Conservation (phyloP, 108 stramenopile genomes). For the Pseudonitzschia multiseries region DNA sequence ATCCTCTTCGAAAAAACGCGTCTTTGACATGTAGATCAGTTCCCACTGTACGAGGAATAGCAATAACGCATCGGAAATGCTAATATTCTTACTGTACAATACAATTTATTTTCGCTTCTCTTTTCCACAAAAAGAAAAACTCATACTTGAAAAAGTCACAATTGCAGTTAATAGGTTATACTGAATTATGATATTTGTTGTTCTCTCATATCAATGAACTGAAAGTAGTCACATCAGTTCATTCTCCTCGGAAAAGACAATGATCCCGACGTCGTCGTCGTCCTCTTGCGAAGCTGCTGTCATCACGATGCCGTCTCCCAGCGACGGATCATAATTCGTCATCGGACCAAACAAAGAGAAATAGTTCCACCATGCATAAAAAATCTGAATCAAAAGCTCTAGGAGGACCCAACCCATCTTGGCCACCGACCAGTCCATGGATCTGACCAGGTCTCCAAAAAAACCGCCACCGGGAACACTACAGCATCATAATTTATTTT, state of each 20-base stretch:
- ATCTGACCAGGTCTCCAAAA: slow-evolving; percentile 46
- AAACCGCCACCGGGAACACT: slow-evolving; percentile 53
- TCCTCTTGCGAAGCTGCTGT: background rate
- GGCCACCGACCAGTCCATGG: slow-evolving; percentile 30
- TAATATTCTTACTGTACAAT: no score
- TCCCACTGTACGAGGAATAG: background rate
- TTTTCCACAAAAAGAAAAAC: no score
- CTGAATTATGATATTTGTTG: background rate
- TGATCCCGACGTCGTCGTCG: background rate
- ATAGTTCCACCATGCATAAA: slow-evolving; percentile 54
- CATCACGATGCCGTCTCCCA: background rate
- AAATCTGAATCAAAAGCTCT: slow-evolving; percentile 42
- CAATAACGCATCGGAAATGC: background rate
- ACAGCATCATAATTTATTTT: background rate
- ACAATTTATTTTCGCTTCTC: no score
- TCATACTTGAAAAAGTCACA: background rate
- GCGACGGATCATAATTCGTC: background rate
- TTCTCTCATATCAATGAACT: background rate
- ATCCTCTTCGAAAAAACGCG: slow-evolving; percentile 1
- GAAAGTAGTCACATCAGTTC: background rate
- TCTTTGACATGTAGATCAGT: background rate
- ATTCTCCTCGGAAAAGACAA: background rate
- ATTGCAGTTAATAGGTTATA: background rate
- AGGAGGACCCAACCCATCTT: slow-evolving; percentile 39
- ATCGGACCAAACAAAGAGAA: slow-evolving; percentile 16